phyloP scores from a whole-genome alignment of 2,329 filamentous ascomycete genomes.

The Calonectria hawksworthii region DNA sequence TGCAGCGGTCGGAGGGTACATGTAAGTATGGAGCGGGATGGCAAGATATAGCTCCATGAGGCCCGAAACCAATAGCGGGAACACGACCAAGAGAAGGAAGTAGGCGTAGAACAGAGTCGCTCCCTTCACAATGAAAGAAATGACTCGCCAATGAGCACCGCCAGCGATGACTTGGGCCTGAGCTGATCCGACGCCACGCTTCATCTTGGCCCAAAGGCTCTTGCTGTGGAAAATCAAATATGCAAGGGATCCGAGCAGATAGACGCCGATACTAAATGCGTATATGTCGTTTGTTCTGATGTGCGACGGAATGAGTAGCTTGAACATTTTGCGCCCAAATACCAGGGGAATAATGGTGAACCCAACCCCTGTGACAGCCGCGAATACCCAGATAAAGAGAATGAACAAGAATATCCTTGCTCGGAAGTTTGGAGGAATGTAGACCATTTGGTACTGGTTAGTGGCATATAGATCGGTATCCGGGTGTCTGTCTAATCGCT shows the following conservation, averaged over 20 bases:
- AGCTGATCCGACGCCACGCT: constrained; percentile 46
- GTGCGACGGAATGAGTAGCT: constrained; percentile 77
- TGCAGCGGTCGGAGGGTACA: constrained; percentile 59
- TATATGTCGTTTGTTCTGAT: constrained; percentile 94
- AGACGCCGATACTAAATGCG: constrained; percentile 92
- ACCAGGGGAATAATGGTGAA: constrained; percentile 89
- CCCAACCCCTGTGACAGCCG: constrained; percentile 86
- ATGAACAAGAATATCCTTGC: constrained; percentile 88
- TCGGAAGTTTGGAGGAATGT: constrained; percentile 88
- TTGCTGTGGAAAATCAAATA: constrained; percentile 72
- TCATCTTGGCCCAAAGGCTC: constrained; percentile 52
- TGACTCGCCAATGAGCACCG: constrained; percentile 41
- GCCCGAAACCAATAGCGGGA: constrained; percentile 84
- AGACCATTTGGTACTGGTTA: constrained; percentile 78
- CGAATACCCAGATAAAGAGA: constrained; percentile 92
- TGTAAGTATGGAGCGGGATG: constrained; percentile 87
- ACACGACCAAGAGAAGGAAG: constrained; percentile 78
- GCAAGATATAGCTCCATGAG: constrained; percentile 91
- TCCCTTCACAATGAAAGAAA: constrained; percentile 49
- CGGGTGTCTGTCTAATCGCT: constrained; percentile 71
- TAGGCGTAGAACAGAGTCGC: constrained; percentile 80
- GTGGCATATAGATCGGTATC: constrained; percentile 67
- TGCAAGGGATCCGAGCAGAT: constrained; percentile 77
- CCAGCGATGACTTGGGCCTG: constrained; percentile 41
- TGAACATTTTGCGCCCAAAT: constrained; percentile 85